Conservation (phyloP, 2,329 filamentous ascomycete species). For the Stemphylium vesicarium region DNA sequence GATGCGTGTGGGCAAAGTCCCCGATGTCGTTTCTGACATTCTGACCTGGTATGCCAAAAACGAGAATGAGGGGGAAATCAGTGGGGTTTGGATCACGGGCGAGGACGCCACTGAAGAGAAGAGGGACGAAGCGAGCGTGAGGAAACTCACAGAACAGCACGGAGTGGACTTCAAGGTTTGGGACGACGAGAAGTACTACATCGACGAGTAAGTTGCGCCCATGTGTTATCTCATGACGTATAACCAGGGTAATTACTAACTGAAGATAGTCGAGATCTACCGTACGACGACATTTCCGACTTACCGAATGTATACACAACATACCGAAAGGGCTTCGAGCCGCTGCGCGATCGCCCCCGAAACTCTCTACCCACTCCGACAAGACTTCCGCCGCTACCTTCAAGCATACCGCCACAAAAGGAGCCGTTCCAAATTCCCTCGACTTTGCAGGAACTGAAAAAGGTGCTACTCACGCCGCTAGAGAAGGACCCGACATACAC, state of each 20-base stretch:
- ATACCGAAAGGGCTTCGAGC: slow-evolving; percentile 76
- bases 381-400: slow-evolving; percentile 65
- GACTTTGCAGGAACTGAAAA: slow-evolving; percentile 60
- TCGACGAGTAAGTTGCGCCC: slow-evolving; percentile 70
- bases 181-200: slow-evolving; percentile 77
- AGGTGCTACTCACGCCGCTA: slow-evolving; percentile 65
- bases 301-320: slow-evolving; percentile 78
- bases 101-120: slow-evolving; percentile 75
- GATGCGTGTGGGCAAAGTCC: slow-evolving; percentile 67
- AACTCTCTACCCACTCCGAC: slow-evolving; percentile 60
- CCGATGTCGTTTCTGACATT: slow-evolving; percentile 65
- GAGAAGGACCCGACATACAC: slow-evolving; percentile 51
- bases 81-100: slow-evolving; percentile 74
- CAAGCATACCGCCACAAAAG: slow-evolving; percentile 63
- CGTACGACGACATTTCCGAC: slow-evolving; percentile 62
- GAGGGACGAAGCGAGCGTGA: slow-evolving; percentile 65
- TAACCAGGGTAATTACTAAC: slow-evolving; percentile 11
- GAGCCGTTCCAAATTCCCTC: slow-evolving; percentile 69
- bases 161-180: slow-evolving; percentile 69
- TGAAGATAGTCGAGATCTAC: slow-evolving; percentile 67
- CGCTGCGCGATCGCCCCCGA: slow-evolving; percentile 70
- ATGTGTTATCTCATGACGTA: not conserved
- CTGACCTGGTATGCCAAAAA: slow-evolving; percentile 54
- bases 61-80: slow-evolving; percentile 55
- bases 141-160: slow-evolving; percentile 59